Percentiles rank a stretch among this genome's conserved stretches.
Evolutionary conservation across 805 yeast species (phyloP).

Genomic region (Lipomyces chichibuensis): DNA sequence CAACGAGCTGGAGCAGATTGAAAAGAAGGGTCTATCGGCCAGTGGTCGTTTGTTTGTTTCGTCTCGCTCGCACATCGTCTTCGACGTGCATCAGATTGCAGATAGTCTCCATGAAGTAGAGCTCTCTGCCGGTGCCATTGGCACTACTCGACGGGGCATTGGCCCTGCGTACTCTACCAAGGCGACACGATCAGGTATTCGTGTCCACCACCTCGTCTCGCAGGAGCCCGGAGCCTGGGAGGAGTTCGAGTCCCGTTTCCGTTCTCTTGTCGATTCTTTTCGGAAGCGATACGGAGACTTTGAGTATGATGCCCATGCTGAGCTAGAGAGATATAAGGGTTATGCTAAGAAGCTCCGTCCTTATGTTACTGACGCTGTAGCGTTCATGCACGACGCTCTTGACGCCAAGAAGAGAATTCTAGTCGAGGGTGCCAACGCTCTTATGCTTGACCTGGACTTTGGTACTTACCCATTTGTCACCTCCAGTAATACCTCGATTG

Average conservation of each 20-base stretch:
- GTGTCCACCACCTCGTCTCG: constrained; percentile 93
- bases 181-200: constrained; percentile 93
- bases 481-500: constrained; percentile 92
- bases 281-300: constrained; percentile 90
- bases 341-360: constrained; percentile 79
- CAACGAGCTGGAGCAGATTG: constrained; percentile 78
- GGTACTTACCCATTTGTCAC: constrained; percentile 99
- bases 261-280: constrained; percentile 78
- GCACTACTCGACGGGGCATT: constrained; percentile 98
- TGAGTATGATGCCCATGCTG: constrained; percentile 81
- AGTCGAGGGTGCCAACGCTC: constrained; percentile 97
- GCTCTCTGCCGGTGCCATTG: constrained; percentile 78
- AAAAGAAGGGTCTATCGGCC: constrained; percentile 67
- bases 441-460: constrained; percentile 95
- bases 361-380: constrained; percentile 90
- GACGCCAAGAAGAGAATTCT: constrained; percentile 78
- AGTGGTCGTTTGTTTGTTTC: constrained; percentile 80
- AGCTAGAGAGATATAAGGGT: constrained; percentile 73
- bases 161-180: constrained; percentile 98
- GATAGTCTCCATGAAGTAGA: constrained; percentile 95
- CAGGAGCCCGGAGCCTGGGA: constrained; percentile 92
- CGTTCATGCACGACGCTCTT: constrained; percentile 73
- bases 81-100: constrained; percentile 96
- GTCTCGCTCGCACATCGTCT: constrained; percentile 93
- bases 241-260: constrained; percentile 78